A percentile compares a stretch with the other conserved stretches of the same genome.
These are phyloP conservation scores for Aureobasidium lini DNA, from an alignment of 2,329 filamentous ascomycete species.

Conservation along the genomic window DNA sequence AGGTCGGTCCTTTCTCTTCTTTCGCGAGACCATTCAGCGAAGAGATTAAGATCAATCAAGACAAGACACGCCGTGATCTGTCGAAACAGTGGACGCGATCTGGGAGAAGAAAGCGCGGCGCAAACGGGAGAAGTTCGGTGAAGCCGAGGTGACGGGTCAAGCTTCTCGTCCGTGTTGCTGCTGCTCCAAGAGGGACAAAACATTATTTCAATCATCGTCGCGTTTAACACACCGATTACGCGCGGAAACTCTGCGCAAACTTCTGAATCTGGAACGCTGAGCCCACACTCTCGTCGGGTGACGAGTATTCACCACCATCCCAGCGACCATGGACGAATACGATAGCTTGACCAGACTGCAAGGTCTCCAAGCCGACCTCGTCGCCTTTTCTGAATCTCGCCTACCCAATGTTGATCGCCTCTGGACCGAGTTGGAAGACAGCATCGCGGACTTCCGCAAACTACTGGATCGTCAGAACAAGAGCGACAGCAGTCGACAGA, in stretches of 20 bases:
- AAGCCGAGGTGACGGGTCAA: slow-evolving; percentile 3
- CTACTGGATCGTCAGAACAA: slow-evolving; percentile 69
- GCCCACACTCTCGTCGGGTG: neutral
- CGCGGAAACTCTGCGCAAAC: neutral
- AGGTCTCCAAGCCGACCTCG: slow-evolving; percentile 77
- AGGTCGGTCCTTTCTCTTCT: neutral
- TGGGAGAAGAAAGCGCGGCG: neutral
- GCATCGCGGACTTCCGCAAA: slow-evolving; percentile 59
- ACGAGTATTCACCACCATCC: neutral
- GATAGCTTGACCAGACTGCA: slow-evolving; percentile 70
- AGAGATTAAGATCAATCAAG: neutral
- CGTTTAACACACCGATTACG: neutral
- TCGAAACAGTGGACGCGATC: neutral
- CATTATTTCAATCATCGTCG: neutral
- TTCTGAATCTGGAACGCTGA: neutral
- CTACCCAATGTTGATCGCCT: slow-evolving; percentile 64
- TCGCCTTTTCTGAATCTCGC: slow-evolving; percentile 64
- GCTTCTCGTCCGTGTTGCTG: slow-evolving; percentile 10
- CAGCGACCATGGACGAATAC: slow-evolving; percentile 58
- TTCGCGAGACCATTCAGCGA: neutral
- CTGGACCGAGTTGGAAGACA: slow-evolving; percentile 56
- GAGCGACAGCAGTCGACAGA: slow-evolving; percentile 66
- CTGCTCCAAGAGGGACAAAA: neutral
- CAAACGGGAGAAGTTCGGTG: slow-evolving; percentile 5
- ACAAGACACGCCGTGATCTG: neutral